Evolutionary conservation across 768 basidiomycete species (phyloP).

Genomic region (Melanogaster broomeanus): DNA sequence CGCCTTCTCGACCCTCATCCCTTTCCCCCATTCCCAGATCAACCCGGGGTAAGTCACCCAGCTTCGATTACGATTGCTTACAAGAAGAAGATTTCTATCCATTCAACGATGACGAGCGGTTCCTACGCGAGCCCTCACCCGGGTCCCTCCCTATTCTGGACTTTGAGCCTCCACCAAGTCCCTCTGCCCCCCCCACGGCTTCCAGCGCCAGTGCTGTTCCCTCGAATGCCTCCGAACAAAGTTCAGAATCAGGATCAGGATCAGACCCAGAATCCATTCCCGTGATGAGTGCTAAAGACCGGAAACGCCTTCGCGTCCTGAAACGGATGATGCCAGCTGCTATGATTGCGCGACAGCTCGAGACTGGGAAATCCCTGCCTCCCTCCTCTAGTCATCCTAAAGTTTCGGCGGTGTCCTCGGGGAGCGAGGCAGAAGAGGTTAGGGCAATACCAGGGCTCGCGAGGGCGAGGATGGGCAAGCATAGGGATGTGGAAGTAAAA

Average conservation of each 20-base stretch:
- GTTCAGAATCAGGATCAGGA: slow-evolving; percentile 17
- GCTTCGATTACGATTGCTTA: slow-evolving; percentile 12
- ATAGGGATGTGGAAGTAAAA: slow-evolving; percentile 44
- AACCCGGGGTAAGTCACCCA: slow-evolving; percentile 5
- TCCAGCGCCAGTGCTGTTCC: slow-evolving; percentile 16
- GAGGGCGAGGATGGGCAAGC: slow-evolving; percentile 38
- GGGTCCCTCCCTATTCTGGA: neutral
- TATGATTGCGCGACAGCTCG: slow-evolving; percentile 44
- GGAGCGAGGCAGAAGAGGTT: slow-evolving; percentile 37
- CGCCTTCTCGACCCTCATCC: slow-evolving; percentile 9
- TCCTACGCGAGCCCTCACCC: slow-evolving; percentile 7
- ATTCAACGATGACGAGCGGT: slow-evolving; percentile 4
- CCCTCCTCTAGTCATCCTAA: slow-evolving; percentile 10
- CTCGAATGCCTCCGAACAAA: slow-evolving; percentile 15
- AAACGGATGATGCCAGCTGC: slow-evolving; percentile 55
- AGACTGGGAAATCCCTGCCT: slow-evolving; percentile 10
- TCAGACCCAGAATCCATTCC: slow-evolving; percentile 15
- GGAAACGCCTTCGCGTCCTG: slow-evolving; percentile 40
- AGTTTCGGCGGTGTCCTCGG: slow-evolving; percentile 12
- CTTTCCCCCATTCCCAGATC: slow-evolving; percentile 4
- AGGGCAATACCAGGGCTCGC: slow-evolving; percentile 56
- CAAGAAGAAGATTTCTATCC: slow-evolving; percentile 16
- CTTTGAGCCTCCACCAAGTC: slow-evolving; percentile 15
- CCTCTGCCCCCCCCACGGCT: slow-evolving; percentile 15
- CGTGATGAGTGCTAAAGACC: slow-evolving; percentile 31